These are phyloP conservation scores for Ceratobasidium sp. DNA, from an alignment of 1,284 basidiomycete species.

Conservation along the genomic window DNA sequence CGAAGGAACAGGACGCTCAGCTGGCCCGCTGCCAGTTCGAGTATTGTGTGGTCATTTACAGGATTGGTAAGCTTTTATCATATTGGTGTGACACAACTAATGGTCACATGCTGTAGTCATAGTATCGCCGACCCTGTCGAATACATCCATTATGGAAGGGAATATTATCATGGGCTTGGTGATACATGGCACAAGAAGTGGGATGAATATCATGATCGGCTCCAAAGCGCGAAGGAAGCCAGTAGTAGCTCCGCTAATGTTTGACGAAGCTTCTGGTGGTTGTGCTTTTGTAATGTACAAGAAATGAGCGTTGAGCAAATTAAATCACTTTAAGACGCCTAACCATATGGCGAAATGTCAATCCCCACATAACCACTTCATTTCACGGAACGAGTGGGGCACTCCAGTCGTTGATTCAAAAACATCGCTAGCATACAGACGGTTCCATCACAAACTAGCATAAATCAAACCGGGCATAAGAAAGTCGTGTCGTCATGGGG, in stretches of 20 bases:
- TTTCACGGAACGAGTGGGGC: too few relatives aligned
- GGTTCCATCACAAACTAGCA: constrained; percentile 22
- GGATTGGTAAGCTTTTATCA: background rate
- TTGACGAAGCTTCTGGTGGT: too few relatives aligned
- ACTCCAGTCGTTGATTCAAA: background rate
- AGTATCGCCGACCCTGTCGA: background rate
- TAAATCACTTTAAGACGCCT: too few relatives aligned
- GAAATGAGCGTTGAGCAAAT: too few relatives aligned
- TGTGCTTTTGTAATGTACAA: too few relatives aligned
- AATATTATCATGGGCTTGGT: background rate
- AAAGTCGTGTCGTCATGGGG: constrained; percentile 27
- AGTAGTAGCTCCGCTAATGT: too few relatives aligned
- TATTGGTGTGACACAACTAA: too few relatives aligned
- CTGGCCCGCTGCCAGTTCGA: background rate
- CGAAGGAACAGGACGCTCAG: background rate
- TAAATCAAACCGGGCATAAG: constrained; percentile 20
- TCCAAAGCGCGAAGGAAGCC: background rate
- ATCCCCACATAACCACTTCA: too few relatives aligned
- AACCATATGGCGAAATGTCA: too few relatives aligned
- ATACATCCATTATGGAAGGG: background rate
- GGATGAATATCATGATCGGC: background rate
- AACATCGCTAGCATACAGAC: constrained; percentile 24
- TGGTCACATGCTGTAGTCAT: too few relatives aligned
- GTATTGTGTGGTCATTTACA: background rate
- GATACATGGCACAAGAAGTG: constrained; percentile 11